phyloP scores from a whole-genome alignment of 495 filamentous ascomycete genomes.

The Podospora tetraspora region DNA sequence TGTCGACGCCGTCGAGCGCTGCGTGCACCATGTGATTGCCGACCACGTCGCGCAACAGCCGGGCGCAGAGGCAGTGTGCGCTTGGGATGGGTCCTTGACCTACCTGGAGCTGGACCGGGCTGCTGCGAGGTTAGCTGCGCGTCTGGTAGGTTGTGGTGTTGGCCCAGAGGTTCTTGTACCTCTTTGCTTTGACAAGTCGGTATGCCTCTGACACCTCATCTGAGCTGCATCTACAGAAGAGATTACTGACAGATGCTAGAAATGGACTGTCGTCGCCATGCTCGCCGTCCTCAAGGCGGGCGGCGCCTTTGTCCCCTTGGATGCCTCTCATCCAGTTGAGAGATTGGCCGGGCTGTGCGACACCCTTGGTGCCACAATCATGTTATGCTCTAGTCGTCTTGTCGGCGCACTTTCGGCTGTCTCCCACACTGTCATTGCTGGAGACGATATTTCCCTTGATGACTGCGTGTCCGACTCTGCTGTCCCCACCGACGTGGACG shows the following conservation, averaged over 20 bases:
- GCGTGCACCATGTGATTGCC: conserved; percentile 28
- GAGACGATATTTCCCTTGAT: conserved; percentile 7
- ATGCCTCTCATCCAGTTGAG: conserved; percentile 48
- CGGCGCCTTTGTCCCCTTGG: conserved; percentile 52
- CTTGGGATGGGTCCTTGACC: conserved; percentile 53
- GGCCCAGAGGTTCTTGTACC: conserved; percentile 49
- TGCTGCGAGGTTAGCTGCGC: conserved; percentile 40
- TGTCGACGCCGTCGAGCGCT: conserved; percentile 19
- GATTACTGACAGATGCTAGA: not conserved
- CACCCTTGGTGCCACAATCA: conserved; percentile 33
- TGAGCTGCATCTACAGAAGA: too few species aligned
- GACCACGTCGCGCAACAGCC: conserved; percentile 15
- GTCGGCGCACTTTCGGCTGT: conserved; percentile 5
- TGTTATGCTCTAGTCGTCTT: conserved; percentile 24
- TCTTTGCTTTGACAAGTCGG: conserved; percentile 54
- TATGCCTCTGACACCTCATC: conserved; percentile 25
- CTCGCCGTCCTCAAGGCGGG: conserved; percentile 55
- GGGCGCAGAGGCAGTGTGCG: conserved; percentile 21
- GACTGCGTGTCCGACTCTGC: not conserved
- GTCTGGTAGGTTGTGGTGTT: conserved; percentile 42
- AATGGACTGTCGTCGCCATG: conserved; percentile 50
- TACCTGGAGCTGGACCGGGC: conserved; percentile 45
- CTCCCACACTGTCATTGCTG: conserved; percentile 9
- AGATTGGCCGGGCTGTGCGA: conserved; percentile 44
- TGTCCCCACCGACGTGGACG: not conserved